Evolutionary conservation across 1,284 basidiomycete species (phyloP), one percentile per base, ranked within the genome.

Genomic region (Uromyces viciae-fabae): DNA sequence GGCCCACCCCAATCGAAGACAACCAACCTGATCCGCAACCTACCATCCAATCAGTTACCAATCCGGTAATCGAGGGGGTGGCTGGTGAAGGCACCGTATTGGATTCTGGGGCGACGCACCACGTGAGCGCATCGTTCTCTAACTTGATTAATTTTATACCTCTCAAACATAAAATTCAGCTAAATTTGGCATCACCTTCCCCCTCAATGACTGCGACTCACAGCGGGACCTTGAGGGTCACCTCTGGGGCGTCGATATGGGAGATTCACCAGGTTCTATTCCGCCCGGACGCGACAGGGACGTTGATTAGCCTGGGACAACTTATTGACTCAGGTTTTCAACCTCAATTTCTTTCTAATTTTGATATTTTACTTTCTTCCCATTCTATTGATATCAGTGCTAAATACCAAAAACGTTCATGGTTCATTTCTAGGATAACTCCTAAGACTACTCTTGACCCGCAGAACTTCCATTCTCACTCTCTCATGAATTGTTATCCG

Each of bases 301-400:
- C 71, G 14, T 22, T 73, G 4, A 33, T 73, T 52, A 54, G 49
- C 15, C 49, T 73, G 31, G 71, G 71, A n/a, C 71, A 73, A 42
- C 31, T 73, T n/a, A 73, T 73, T n/a, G 52, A 73, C n/a, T 36
- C 22, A 1, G 71, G 71, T 5, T 56, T 73, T 31, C 1, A n/a
- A 17, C 31, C 71, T 3, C 17, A 14, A 3, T 73, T 73, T 31
- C 5, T 42, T 7, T 22, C 49, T 1, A 73, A 54, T 38, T 11
- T 33, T 17, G 33, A 54, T 11, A 54, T 73, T n/a, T 19, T 38
- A 49, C n/a, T 73, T 0, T n/a, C 28, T n/a, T 69, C 66, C 40
- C 2, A 22, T 22, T 62, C 40, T 19, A 1, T 62, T 8, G 19
- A 22, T 15, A 7, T 62, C 4, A 36, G 7, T 36, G 60, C 60